Evolutionary conservation across 768 basidiomycete genomes (phyloP), one percentile per base, ranked within the genome.

Genomic region (Leucocoprinus sp.): DNA sequence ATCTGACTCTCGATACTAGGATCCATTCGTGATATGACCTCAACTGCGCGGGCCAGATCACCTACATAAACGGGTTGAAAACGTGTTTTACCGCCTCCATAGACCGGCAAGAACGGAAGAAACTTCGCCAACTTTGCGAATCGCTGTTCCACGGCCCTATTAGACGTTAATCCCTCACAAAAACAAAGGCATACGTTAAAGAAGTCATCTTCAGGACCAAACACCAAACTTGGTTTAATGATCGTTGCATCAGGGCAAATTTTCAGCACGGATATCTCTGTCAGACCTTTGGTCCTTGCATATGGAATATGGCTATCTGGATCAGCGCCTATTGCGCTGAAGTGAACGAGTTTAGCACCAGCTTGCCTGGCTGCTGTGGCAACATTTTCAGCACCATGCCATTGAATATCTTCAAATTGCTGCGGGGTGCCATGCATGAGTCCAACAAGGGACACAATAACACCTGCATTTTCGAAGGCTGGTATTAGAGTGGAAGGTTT

Each of bases 291-390:
- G 17, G 80, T 81, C 43, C 71, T 71, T 33, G 54, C 62, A 54
- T 87, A 88, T 11, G 77, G 71, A 36, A 85, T 71, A 8, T 59
- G 52, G 48, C 81, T 84, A 8, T 64, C 52, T 1, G 65, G 53
- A 55, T 84, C 69, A n/a, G 82, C 81, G n/a, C 83, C 82, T 54
- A 88, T 83, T 18, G 84, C 82, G 50, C 80, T 83, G 54, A 89
- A 61, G 52, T 84, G 81, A 18, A 82, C 67, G 14, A 82, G 62
- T 52, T 73, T 78, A 5, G 80, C 80, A 9, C 76, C 77, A 22
- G 58, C 67, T 5, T 66, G 58, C 48, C 66, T 70, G 0, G 80
- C 75, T 2, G 70, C 70, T 28, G 57, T 54, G 0, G 83, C 81
- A 6, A 88, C 76, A 52, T 84, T 81, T 52, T 77, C 72, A 14